Evolutionary conservation across 2,329 filamentous ascomycete genomes (phyloP), one percentile per base, ranked within the genome.

Genomic region (Atkinsonella texensis): DNA sequence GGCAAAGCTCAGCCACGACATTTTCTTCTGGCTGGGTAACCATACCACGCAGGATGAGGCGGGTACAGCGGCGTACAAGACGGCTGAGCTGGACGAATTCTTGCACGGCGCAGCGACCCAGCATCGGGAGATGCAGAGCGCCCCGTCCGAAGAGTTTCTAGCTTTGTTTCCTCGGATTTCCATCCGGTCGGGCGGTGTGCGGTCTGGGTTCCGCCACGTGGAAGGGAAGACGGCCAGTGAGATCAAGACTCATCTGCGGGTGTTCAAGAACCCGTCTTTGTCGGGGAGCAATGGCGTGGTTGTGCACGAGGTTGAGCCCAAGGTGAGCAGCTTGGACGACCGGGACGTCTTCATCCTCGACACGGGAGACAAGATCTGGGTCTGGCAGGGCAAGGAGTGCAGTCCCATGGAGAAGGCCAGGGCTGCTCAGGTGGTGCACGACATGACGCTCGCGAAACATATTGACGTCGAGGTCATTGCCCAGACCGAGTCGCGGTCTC

Each of bases 381-480:
- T 84, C 4, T 86, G 83, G 83, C 83, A 85, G 67, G 83, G 83
- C 48, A 74, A 72, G 58, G 73, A 72, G 42, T 83, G 80, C 61
- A 81, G 76, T 46, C 82, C 81, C 0, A 83, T 84, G 79, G 83
- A 86, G 60, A 85, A 83, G 68, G 76, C 77, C 44, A 83, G 81
- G 66, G 80, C 81, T 0, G 82, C 82, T 0, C 80, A 83, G 62
- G 79, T 85, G 2, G 81, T 85, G 4, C 75, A 83, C 58, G 78
- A 83, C 54, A 72, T 81, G 73, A 83, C 76, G 0, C 65, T 79
- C 8, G 80, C 79, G 12, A 85, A 84, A 60, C 76, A 82, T 56
- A 62, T 78, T 44, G 79, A 84, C 50, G 79, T 84, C 28, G 81
- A 85, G 62, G 81, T 86, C 9, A 61, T 85, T 6, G 73, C 80